Evolutionary conservation across 768 basidiomycete species (phyloP).

Genomic region (Cubamyces sp.): DNA sequence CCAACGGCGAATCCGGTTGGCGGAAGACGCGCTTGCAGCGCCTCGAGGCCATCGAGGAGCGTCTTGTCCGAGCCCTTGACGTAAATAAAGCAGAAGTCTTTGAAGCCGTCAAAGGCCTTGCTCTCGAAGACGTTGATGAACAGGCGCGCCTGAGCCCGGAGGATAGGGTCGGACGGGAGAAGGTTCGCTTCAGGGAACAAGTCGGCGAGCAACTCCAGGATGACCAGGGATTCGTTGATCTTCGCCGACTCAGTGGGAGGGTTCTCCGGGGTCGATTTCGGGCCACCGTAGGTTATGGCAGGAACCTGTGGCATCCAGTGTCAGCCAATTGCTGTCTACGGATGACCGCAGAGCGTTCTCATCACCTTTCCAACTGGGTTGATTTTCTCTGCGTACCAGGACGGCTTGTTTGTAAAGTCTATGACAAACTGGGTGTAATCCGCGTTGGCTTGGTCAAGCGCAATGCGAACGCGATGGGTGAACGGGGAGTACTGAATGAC

Average conservation of each 20-base stretch:
- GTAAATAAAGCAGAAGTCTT: slow-evolving; percentile 54
- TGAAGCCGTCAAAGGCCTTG: slow-evolving; percentile 45
- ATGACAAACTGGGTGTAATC: slow-evolving; percentile 55
- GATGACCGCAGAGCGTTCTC: neutral
- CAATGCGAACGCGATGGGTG: slow-evolving; percentile 48
- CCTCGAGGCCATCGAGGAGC: slow-evolving; percentile 47
- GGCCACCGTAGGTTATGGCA: slow-evolving; percentile 65
- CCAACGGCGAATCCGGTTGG: slow-evolving; percentile 47
- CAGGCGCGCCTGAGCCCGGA: slow-evolving; percentile 62
- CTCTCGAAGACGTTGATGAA: slow-evolving; percentile 57
- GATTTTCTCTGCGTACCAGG: slow-evolving; percentile 66
- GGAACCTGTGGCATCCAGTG: slow-evolving; percentile 46
- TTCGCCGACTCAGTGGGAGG: slow-evolving; percentile 64
- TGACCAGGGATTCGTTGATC: slow-evolving; percentile 63
- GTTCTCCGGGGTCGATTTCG: slow-evolving; percentile 52
- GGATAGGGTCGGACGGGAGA: slow-evolving; percentile 57
- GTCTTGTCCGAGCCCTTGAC: slow-evolving; percentile 42
- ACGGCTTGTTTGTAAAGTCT: slow-evolving; percentile 64
- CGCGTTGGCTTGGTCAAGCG: slow-evolving; percentile 57
- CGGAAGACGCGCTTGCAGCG: slow-evolving; percentile 54
- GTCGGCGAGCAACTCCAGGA: slow-evolving; percentile 70
- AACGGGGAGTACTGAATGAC: slow-evolving; percentile 7
- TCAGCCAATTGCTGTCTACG: neutral
- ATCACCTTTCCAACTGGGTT: slow-evolving; percentile 66
- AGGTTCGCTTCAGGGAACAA: slow-evolving; percentile 51